Conservation (phyloP, 768 basidiomycete genomes). For the Leccinum broughii region DNA sequence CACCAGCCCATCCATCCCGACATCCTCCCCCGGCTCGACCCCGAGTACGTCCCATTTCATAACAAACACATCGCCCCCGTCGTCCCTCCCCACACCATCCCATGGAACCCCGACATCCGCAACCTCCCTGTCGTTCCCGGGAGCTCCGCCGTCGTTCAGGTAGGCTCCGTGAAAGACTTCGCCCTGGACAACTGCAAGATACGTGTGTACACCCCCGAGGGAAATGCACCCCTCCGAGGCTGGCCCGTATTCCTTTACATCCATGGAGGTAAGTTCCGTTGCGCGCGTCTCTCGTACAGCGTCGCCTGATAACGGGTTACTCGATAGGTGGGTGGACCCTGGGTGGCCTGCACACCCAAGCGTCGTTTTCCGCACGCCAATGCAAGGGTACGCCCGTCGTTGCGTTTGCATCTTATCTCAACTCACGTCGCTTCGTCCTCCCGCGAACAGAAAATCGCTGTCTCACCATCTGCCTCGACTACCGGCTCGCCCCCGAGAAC, state of each 20-base stretch:
- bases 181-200: constrained; percentile 50
- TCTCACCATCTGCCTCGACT: constrained; percentile 67
- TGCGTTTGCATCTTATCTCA: background rate
- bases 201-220: constrained; percentile 65
- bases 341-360: constrained; percentile 59
- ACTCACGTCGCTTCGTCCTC: background rate
- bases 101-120: constrained; percentile 60
- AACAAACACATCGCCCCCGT: constrained; percentile 45
- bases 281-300: background rate
- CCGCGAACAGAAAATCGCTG: constrained; percentile 50
- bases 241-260: constrained; percentile 75
- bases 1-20: constrained; percentile 61
- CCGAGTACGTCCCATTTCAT: constrained; percentile 65
- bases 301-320: background rate
- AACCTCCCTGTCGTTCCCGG: constrained; percentile 53
- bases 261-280: constrained; percentile 56
- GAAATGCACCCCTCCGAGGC: constrained; percentile 46
- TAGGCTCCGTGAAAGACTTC: constrained; percentile 54
- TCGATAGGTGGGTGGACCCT: constrained; percentile 72
- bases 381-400: constrained; percentile 18
- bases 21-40: constrained; percentile 54
- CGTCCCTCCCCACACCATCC: constrained; percentile 52
- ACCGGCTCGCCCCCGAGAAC: constrained; percentile 70
- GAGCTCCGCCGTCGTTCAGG: constrained; percentile 52
- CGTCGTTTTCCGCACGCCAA: constrained; percentile 47